Base-by-base conservation (phyloP, 2,329 filamentous ascomycete species). In the Diaporthe destruens region DNA sequence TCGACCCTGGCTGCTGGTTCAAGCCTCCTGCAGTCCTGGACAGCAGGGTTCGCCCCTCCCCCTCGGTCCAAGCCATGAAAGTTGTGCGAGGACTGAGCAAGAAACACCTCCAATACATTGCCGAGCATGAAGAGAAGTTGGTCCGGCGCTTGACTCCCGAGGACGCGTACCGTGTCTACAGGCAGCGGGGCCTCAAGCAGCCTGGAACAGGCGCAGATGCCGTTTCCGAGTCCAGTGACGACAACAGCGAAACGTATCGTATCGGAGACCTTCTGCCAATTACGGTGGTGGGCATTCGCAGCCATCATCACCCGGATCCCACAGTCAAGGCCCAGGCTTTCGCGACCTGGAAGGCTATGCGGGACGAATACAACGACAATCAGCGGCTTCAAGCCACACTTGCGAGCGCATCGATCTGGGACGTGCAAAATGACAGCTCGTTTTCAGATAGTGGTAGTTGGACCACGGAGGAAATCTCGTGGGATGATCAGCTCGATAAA, bases 251-350 rank as follows among this genome's bases (percentile, higher is more conserved):
- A 18, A 12, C 44, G 11, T 36, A 39, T 29, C 61, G 61, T 29
- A n/a, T 3, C 6, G 61, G 47, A 20, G 47, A 66, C 32, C 32
- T 66, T 4, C 12, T 20, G 16, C 61, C 61, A n/a, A 66, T 66
- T 20, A 39, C 61, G 14, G 61, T 66, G 32, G 61, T 39, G 2
- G 44, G 61, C 2, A n/a, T 66, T 39, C 61, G 61, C 44, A 66
- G 61, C 61, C 47, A 66, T 66, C 61, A 66, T 49, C 61, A 66
- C n/a, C 61, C 61, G 12, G 47, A 25, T 53, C 20, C 61, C 5
- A 7, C 25, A 53, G 5, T 66, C 32, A 36, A 9, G n/a, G 44
- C 61, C 2, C 47, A 66, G 8, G 29, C 61, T 39, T 53, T 66
- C 3, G 20, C 32, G 8, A 53, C 61, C 61, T 66, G 61, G 61